Base-by-base conservation (phyloP, 2,329 filamentous ascomycete species). In the Cladosporium oxysporum region DNA sequence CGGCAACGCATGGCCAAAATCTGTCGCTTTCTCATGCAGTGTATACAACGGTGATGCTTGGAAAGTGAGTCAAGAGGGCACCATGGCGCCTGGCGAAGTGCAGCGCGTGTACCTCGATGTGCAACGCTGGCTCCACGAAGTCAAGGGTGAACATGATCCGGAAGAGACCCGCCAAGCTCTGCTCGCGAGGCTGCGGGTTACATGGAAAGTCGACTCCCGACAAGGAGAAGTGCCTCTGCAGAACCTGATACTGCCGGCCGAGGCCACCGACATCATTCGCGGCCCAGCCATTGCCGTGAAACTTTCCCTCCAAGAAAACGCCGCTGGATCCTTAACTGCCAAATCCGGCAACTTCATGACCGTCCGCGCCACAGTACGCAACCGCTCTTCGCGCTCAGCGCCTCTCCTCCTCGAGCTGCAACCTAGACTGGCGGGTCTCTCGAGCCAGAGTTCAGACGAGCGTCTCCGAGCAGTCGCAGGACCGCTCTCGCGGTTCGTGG, bases 1-100 rank as follows among this genome's bases (percentile, higher is more conserved):
- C 31, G 88, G 92, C 65, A 98, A 98, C 74, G 89, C 91, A 0
- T 97, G 93, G 93, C 93, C 92, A 2, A 91, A 87, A 73, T 88
- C 90, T 58, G 86, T 97, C 73, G 83, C 85, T 7, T 73, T 68
- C 41, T 57, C 66, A 11, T 73, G 71, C 57, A 67, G 52, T 47
- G 57, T 67, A 23, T 53, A 63, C 12, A 58, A 66, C 11, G 55
- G 44, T 21, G 62, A 58, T n/a, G 35, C 37, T 12, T 49, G 68
- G 35, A 47, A 53, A 12, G 44, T 60, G 16, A 52, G 59, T 23
- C 52, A 57, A 28, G 60, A 37, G 29, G 59, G 57, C 63, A 55
- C 29, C 58, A 66, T 70, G n/a, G 66, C 69, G 2, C 70, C 71
- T 11, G 71, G 71, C 2, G 69, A 73, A 37, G 67, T 71, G 14